A percentile compares a stretch with the other conserved stretches of the same genome.
Evolutionary conservation across 225 moss, liverwort and hornwort genomes (phyloP).

Genomic region (Antitrichia curtipendula): DNA sequence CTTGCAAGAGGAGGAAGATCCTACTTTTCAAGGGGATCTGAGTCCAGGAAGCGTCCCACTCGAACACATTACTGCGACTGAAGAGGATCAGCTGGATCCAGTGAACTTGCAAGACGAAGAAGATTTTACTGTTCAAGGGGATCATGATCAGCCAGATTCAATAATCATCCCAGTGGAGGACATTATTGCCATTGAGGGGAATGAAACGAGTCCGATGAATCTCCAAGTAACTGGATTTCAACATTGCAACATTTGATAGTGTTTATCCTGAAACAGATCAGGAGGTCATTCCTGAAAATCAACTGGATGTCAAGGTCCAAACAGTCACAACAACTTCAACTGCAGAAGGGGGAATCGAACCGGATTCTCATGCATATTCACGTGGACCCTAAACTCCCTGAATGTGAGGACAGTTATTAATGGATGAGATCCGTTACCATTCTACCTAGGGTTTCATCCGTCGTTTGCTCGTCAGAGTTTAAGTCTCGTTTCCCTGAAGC

Average conservation of each 20-base stretch:
- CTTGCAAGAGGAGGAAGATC: neutral
- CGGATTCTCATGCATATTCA: neutral
- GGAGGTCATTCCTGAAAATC: neutral
- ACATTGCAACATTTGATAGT: neutral
- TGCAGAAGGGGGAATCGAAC: neutral
- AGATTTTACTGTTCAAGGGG: neutral
- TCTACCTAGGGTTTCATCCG: too few relatives aligned
- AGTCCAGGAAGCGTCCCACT: neutral
- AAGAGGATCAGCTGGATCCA: neutral
- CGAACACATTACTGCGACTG: neutral
- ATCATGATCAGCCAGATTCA: neutral
- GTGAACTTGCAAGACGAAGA: neutral
- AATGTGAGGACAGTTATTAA: neutral
- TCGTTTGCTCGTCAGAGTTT: too few relatives aligned
- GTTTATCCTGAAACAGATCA: neutral
- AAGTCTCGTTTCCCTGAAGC: too few relatives aligned
- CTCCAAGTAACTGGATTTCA: neutral
- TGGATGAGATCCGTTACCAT: too few relatives aligned
- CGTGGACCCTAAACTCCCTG: neutral
- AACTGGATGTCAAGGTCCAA: neutral
- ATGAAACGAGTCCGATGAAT: neutral
- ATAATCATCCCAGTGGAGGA: neutral
- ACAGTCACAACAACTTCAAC: neutral
- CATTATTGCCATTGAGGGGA: neutral
- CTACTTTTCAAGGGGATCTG: neutral